Evolutionary conservation across 768 basidiomycete genomes (phyloP), one percentile per base, ranked within the genome.

Genomic region (Leccinum imitatum): DNA sequence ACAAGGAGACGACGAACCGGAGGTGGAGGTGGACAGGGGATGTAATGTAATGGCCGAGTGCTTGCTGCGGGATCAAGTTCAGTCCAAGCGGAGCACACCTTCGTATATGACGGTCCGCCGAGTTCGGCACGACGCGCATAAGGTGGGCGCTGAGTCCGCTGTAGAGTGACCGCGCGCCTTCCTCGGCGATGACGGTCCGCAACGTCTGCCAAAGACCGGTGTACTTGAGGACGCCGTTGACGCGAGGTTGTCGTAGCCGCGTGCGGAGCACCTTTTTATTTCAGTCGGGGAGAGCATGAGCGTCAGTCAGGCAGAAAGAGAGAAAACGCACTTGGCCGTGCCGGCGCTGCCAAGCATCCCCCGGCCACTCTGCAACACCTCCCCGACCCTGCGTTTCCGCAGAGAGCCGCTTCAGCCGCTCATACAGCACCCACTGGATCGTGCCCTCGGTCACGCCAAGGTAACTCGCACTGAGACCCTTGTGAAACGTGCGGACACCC

Each of bases 401-500:
- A 5, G 81, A 86, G 33, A 95, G 66, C 63, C 75, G 81, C 76
- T 98, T 98, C 67, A 98, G 78, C 54, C 89, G 84, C 75, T 99
- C 97, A 72, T 99, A 98, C 15, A 99, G 77, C 41, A 90, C 90
- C 97, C 97, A 99, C 73, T 98, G 95, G 53, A 99, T 98, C 19
- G 93, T 93, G 3, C 89, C 89, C 74, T 99, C 97, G 21, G 95
- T 91, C 15, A 98, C 95, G 21, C 97, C 97, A 9, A 99, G 81
- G 75, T 96, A 94, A 63, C 91, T 94, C 59, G 97, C 97, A 64
- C 89, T 93, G 44, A 99, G 76, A 1, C 97, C 97, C 75, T 95
- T 93, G 77, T 99, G 98, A 65, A 98, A 91, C 1, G 95, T 96
- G 6, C 81, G 78, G 2, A 94, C 65, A 0, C 97, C 96, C 70